Percentiles rank a stretch among this genome's conserved stretches.
Evolutionary conservation across 768 basidiomycete genomes (phyloP).

Genomic region (Cyathus striatus): DNA sequence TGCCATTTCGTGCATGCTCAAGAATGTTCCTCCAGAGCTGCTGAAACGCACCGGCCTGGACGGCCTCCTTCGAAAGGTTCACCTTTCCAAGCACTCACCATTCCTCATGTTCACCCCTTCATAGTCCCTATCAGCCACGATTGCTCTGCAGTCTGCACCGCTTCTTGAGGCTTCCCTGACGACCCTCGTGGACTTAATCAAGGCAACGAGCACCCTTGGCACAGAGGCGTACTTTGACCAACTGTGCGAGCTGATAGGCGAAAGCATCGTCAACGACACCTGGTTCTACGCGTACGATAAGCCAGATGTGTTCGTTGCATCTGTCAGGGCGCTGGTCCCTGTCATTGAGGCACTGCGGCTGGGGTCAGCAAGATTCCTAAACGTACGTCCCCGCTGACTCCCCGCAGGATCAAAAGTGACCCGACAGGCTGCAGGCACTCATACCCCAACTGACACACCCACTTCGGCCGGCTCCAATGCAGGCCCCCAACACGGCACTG

Average conservation of each 20-base stretch:
- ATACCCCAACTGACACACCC: slow-evolving; percentile 54
- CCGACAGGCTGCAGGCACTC: slow-evolving; percentile 35
- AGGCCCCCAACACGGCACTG: slow-evolving; percentile 15
- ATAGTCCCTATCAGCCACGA: slow-evolving; percentile 63
- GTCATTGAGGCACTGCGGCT: slow-evolving; percentile 58
- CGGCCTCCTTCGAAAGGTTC: slow-evolving; percentile 57
- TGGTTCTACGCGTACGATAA: slow-evolving; percentile 70
- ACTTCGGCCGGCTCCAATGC: slow-evolving; percentile 23
- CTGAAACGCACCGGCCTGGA: slow-evolving; percentile 72
- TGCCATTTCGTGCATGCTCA: slow-evolving; percentile 52
- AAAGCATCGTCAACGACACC: slow-evolving; percentile 65
- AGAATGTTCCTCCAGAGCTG: slow-evolving; percentile 48
- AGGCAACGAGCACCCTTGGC: slow-evolving; percentile 42
- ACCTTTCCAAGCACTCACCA: slow-evolving; percentile 2
- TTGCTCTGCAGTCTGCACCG: slow-evolving; percentile 52
- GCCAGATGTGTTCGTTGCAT: slow-evolving; percentile 50
- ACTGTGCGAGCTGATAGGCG: slow-evolving; percentile 63
- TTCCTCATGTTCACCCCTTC: slow-evolving; percentile 4
- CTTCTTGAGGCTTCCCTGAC: slow-evolving; percentile 51
- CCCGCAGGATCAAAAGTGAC: background rate
- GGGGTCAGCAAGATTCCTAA: slow-evolving; percentile 62
- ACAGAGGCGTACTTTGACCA: slow-evolving; percentile 56
- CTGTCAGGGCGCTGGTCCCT: slow-evolving; percentile 55
- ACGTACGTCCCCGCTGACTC: slow-evolving; percentile 38
- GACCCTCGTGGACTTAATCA: slow-evolving; percentile 43